Percentiles rank a stretch among this genome's conserved stretches.
Conservation (phyloP, 208 protist genomes). For the Acanthamoeba healyi region DNA sequence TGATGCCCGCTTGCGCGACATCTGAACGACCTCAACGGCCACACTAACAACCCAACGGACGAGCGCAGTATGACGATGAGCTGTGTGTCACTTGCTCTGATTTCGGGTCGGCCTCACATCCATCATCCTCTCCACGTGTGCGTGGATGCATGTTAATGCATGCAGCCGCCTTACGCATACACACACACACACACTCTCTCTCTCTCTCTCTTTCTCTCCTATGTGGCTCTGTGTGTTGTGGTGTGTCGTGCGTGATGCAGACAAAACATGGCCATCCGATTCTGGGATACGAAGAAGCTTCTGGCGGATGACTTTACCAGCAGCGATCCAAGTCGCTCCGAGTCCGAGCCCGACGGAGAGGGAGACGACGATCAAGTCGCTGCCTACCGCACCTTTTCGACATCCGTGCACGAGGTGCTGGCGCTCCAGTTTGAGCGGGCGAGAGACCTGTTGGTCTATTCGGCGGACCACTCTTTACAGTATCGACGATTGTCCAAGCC, state of each 20-base stretch:
- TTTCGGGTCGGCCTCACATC: background rate
- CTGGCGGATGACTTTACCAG: background rate
- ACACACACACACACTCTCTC: too few relatives aligned
- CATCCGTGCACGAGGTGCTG: background rate
- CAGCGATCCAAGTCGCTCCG: too few relatives aligned
- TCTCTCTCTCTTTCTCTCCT: too few relatives aligned
- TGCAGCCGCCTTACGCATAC: too few relatives aligned
- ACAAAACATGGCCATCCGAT: background rate
- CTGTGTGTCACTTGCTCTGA: conserved; percentile 46
- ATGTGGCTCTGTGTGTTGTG: too few relatives aligned
- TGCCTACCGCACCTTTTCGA: background rate
- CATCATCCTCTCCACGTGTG: too few relatives aligned
- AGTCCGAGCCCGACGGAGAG: background rate
- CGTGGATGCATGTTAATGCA: too few relatives aligned
- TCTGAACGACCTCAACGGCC: background rate
- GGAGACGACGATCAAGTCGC: background rate
- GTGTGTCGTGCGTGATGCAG: background rate
- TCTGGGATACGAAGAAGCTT: background rate
- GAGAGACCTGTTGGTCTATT: background rate
- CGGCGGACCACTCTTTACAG: background rate
- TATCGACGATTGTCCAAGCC: background rate
- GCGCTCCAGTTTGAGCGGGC: conserved; percentile 22
- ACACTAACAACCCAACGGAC: background rate
- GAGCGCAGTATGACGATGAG: conserved; percentile 18
- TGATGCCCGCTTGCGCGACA: background rate